Evolutionary conservation across 805 yeast genomes (phyloP), one percentile per base, ranked within the genome.

Genomic region (Starmerella cellae): DNA sequence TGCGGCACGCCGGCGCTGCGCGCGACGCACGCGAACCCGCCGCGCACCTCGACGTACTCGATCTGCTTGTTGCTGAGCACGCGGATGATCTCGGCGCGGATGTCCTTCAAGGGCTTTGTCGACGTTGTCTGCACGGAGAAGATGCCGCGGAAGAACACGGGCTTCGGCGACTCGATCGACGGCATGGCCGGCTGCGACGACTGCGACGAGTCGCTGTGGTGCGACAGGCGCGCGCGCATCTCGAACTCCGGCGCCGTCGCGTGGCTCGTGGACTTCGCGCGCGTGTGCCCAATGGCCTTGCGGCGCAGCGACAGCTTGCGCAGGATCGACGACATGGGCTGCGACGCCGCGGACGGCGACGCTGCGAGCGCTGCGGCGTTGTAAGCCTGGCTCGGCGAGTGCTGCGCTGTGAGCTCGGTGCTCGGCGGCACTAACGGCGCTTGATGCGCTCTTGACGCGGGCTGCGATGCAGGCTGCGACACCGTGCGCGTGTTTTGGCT

Each of bases 81-180:
- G 18, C 75, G 71, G 23, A 87, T 81, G 32, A 87, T 77, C 57
- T 82, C 87, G 56, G 81, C 77, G 42, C 96, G 73, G 44, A 87
- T 85, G 48, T 82, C 81, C 11, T 94, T 87, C 43, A 88, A 68
- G 17, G 95, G 91, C 55, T 84, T 84, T 3, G 95, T 82, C 2
- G 95, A 84, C 0, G 97, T 87, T 1, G 94, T 82, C 63, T 87
- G 95, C 38, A 87, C 96, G 46, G 88, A 78, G 63, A 87, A 87
- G 57, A 88, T 87, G 1, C 96, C 96, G 58, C 85, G 83, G 59
- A 87, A 69, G 66, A 84, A 85, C 50, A 87, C 70, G 2, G 94
- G 87, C 63, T 80, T 80, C 46, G 95, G 94, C 57, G 77, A 83
- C 56, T 87, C 95, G 59, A 88, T 84, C 0, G 95, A 84, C 22